These are phyloP conservation scores for Epichloe bromicola DNA, from an alignment of 2,329 filamentous ascomycete species.

Conservation along the genomic window DNA sequence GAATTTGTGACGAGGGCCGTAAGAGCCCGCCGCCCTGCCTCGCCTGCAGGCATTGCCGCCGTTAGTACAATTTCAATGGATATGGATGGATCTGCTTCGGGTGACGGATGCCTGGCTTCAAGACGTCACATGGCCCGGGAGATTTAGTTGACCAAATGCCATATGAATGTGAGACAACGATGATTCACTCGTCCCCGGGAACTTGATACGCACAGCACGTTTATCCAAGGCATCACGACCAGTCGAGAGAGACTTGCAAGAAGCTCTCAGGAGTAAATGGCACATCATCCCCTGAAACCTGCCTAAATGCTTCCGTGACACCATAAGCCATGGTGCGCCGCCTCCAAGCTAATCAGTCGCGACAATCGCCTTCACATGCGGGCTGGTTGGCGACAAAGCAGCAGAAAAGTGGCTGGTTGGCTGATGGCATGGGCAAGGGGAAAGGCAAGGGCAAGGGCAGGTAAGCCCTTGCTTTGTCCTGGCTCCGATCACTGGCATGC, in stretches of 20 bases:
- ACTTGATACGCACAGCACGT: not conserved
- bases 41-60: not conserved
- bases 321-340: too few relatives aligned
- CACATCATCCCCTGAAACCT: not conserved
- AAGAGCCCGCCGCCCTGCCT: not conserved
- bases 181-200: not conserved
- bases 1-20: not conserved
- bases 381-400: not conserved
- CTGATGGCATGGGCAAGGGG: too few relatives aligned
- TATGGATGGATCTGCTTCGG: not conserved
- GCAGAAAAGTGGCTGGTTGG: not conserved
- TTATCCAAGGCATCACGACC: not conserved
- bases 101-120: not conserved
- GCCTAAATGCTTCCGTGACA: not conserved
- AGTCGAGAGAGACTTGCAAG: not conserved
- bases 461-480: not conserved
- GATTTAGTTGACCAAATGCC: not conserved
- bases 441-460: not conserved
- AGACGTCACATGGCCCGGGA: slow-evolving; percentile 2
- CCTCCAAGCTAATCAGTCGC: too few relatives aligned
- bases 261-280: not conserved
- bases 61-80: not conserved
- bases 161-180: not conserved
- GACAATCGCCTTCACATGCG: too few relatives aligned
- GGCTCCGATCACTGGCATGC: slow-evolving; percentile 3